Evolutionary conservation across 305 asterid species (phyloP).

Genomic region (Coffea humblotiana): DNA sequence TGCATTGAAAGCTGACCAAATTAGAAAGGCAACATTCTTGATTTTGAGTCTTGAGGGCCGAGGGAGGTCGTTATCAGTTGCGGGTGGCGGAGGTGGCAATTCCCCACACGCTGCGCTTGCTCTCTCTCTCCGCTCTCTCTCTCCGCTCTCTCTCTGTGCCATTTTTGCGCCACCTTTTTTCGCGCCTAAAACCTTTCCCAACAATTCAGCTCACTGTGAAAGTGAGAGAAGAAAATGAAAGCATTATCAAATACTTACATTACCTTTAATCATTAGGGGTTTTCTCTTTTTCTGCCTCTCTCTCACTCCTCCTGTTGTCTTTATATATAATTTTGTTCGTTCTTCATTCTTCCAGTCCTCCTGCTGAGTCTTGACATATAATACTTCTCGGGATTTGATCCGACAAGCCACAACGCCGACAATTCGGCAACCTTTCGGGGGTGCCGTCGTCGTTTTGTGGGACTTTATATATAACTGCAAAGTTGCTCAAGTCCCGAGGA

Average conservation of each 20-base stretch:
- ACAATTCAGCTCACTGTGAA: conserved; percentile 64
- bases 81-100: conserved; percentile 52
- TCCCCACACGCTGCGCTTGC: conserved; percentile 38
- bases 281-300: conserved; percentile 30
- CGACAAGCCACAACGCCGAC: conserved; percentile 17
- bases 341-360: conserved; percentile 43
- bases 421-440: conserved; percentile 13
- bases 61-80: conserved; percentile 60
- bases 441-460: background rate
- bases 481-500: conserved; percentile 55
- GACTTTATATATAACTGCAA: background rate
- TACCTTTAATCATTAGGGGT: conserved; percentile 74
- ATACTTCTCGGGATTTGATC: conserved; percentile 44
- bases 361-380: conserved; percentile 8
- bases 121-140: conserved; percentile 24
- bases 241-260: conserved; percentile 29
- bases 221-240: conserved; percentile 33
- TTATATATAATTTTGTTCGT: conserved; percentile 39
- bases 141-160: conserved; percentile 24
- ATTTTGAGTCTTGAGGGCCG: background rate
- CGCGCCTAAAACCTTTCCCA: conserved; percentile 55
- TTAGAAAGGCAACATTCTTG: conserved; percentile 13
- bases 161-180: conserved; percentile 60
- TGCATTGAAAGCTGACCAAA: background rate
- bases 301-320: conserved; percentile 12